A percentile compares a stretch with the other conserved stretches of the same genome.
These are phyloP conservation scores for Fusarium succisae DNA, from an alignment of 2,329 filamentous ascomycete genomes.

Conservation along the genomic window DNA sequence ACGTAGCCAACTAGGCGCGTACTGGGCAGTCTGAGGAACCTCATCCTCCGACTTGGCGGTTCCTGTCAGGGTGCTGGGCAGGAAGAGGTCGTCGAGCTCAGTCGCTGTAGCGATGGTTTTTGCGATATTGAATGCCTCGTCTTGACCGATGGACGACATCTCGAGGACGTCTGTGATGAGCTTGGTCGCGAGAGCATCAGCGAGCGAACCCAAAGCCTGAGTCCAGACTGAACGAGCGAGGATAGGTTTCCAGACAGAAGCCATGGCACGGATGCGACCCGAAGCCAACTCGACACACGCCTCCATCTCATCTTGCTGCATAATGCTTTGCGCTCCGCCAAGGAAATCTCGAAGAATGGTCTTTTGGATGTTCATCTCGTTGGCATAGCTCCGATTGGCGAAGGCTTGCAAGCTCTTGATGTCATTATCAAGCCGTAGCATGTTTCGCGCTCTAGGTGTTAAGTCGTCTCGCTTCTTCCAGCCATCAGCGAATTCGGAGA, in stretches of 20 bases:
- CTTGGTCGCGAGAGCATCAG: slow-evolving; percentile 67
- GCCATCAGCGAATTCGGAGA: slow-evolving; percentile 57
- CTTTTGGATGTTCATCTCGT: slow-evolving; percentile 69
- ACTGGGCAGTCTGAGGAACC: slow-evolving; percentile 67
- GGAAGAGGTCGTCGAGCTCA: slow-evolving; percentile 68
- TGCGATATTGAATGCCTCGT: slow-evolving; percentile 70
- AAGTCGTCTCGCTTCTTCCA: slow-evolving; percentile 67
- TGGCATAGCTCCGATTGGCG: slow-evolving; percentile 68
- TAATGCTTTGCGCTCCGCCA: slow-evolving; percentile 67
- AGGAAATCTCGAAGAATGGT: slow-evolving; percentile 70
- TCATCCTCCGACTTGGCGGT: slow-evolving; percentile 47
- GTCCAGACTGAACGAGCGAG: slow-evolving; percentile 69
- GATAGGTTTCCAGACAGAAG: slow-evolving; percentile 65
- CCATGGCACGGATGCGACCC: slow-evolving; percentile 62
- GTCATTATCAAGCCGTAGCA: slow-evolving; percentile 69
- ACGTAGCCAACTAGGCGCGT: slow-evolving; percentile 69
- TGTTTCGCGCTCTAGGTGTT: slow-evolving; percentile 58
- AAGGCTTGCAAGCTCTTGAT: slow-evolving; percentile 68
- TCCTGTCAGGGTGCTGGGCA: slow-evolving; percentile 53
- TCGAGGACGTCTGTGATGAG: slow-evolving; percentile 70
- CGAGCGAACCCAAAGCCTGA: slow-evolving; percentile 69
- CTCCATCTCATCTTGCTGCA: slow-evolving; percentile 65
- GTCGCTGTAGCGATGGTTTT: slow-evolving; percentile 66
- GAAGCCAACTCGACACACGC: slow-evolving; percentile 63
- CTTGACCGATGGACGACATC: slow-evolving; percentile 67